Conservation (phyloP, 1,284 basidiomycete species). For the Ganoderma meredithae region DNA sequence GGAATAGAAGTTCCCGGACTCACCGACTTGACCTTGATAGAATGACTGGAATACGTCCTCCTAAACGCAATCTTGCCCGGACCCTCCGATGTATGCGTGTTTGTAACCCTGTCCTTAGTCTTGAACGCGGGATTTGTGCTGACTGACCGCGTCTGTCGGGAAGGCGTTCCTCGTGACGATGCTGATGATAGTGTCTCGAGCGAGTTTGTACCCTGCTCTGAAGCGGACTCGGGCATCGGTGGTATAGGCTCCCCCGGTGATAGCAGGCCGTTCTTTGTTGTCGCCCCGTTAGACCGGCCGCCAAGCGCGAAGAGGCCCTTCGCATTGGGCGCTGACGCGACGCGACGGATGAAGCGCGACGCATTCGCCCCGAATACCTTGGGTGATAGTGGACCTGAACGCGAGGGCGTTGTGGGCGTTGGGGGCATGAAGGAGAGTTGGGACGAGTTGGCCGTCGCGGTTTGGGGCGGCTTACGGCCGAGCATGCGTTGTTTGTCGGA, state of each 20-base stretch:
- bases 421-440: conserved; percentile 47
- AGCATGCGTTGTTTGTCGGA: conserved; percentile 59
- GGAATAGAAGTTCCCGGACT: conserved; percentile 42
- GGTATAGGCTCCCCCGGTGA: conserved; percentile 69
- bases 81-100: conserved; percentile 48
- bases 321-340: conserved; percentile 96
- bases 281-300: conserved; percentile 55
- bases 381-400: conserved; percentile 59
- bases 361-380: conserved; percentile 74
- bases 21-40: conserved; percentile 93
- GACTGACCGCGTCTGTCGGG: conserved; percentile 39
- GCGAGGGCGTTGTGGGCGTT: conserved; percentile 45
- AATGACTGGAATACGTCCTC: conserved; percentile 96
- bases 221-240: conserved; percentile 56
- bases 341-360: conserved; percentile 89
- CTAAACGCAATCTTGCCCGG: conserved; percentile 82
- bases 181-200: conserved; percentile 76
- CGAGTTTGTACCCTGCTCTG: conserved; percentile 69
- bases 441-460: conserved; percentile 41
- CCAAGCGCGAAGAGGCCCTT: conserved; percentile 84
- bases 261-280: conserved; percentile 79
- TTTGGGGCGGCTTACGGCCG: conserved; percentile 40
- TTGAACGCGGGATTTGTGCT: conserved; percentile 39
- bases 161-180: conserved; percentile 64
- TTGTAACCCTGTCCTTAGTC: conserved; percentile 54